phyloP scores from a whole-genome alignment of 2,329 filamentous ascomycete species.

The Lomentospora prolificans region DNA sequence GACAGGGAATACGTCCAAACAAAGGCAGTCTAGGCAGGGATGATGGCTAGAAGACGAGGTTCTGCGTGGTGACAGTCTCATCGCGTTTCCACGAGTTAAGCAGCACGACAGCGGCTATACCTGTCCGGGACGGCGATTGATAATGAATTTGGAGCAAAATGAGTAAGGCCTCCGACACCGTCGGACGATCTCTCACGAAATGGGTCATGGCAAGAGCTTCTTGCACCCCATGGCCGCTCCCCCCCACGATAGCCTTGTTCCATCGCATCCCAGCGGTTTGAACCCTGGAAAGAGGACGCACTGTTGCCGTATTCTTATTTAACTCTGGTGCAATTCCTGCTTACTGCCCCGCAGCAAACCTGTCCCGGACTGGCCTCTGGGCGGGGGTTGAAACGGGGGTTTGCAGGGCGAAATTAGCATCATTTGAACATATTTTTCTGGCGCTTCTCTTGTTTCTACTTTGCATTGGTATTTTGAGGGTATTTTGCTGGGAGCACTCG shows the following conservation, averaged over 20 bases:
- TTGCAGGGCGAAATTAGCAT: neutral
- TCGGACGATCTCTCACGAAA: neutral
- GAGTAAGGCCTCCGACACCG: neutral
- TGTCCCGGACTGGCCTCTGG: neutral
- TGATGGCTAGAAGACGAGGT: neutral
- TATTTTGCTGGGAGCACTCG: too few relatives aligned
- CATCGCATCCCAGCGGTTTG: neutral
- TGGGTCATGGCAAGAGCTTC: neutral
- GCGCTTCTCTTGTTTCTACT: neutral
- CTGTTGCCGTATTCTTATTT: neutral
- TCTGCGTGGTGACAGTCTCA: neutral
- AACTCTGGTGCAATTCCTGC: neutral
- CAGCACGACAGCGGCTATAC: neutral
- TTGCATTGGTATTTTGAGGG: neutral
- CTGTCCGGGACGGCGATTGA: constrained; percentile 3
- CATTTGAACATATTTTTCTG: too few relatives aligned
- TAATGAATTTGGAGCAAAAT: constrained; percentile 2
- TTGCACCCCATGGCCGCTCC: neutral
- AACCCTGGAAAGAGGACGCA: neutral
- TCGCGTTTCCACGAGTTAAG: neutral
- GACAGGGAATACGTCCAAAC: neutral
- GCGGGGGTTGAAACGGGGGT: neutral
- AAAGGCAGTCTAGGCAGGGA: neutral
- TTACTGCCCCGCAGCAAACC: too few relatives aligned
- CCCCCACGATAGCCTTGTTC: neutral